phyloP scores from a whole-genome alignment of 108 stramenopile genomes.

The Tribonema minus region DNA sequence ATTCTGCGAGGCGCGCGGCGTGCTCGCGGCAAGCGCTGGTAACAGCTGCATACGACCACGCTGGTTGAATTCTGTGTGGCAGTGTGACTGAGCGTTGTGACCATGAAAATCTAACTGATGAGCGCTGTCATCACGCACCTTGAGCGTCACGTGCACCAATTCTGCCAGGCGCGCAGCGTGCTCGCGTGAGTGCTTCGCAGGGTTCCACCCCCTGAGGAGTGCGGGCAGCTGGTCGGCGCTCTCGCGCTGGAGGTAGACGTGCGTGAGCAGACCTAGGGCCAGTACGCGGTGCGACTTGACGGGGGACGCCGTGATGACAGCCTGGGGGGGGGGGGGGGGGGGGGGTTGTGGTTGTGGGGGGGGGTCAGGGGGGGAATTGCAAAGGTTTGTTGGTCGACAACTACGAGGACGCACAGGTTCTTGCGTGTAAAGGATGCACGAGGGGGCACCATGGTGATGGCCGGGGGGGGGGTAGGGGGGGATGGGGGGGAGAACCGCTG shows the following conservation, averaged over 20 bases:
- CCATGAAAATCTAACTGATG: too few relatives aligned
- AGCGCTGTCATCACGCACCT: background rate
- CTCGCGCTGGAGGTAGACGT: background rate
- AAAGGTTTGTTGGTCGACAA: background rate
- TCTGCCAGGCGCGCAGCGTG: background rate
- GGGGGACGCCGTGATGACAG: slow-evolving; percentile 19
- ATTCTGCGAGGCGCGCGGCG: too few relatives aligned
- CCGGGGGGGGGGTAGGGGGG: too few relatives aligned
- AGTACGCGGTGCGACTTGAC: slow-evolving; percentile 24
- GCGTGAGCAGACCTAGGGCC: slow-evolving; percentile 26
- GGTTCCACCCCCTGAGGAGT: background rate
- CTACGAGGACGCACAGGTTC: background rate
- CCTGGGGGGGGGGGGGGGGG: background rate
- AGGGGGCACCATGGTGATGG: too few relatives aligned
- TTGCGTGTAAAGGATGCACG: too few relatives aligned
- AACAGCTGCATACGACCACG: too few relatives aligned
- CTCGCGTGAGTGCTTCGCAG: background rate
- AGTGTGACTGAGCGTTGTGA: too few relatives aligned
- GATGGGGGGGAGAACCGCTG: too few relatives aligned
- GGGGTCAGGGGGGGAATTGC: background rate
- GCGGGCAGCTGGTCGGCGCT: background rate
- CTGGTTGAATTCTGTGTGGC: too few relatives aligned
- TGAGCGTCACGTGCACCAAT: background rate
- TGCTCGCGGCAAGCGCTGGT: too few relatives aligned
- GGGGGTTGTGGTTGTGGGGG: too few relatives aligned